Evolutionary conservation across 2,329 filamentous ascomycete species (phyloP).

Genomic region (Leptographium wingfieldii): DNA sequence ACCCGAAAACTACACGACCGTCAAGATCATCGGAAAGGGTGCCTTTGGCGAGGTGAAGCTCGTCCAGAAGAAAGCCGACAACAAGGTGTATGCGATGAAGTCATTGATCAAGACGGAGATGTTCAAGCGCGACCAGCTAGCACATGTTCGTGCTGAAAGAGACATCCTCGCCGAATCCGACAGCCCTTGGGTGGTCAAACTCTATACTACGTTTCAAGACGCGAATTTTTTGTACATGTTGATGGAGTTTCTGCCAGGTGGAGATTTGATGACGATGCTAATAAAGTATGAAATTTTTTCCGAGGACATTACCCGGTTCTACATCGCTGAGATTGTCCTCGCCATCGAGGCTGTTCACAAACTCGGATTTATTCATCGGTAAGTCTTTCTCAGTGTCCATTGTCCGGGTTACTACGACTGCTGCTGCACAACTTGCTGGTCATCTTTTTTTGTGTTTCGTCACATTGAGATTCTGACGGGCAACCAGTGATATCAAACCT

Average conservation of each 20-base stretch:
- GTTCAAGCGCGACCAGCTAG: constrained; percentile 98
- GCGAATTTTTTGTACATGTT: constrained; percentile 94
- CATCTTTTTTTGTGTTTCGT: background rate
- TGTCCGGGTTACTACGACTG: no score
- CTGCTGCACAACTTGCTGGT: no score
- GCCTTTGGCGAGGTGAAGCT: constrained; percentile 97
- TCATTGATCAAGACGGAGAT: constrained; percentile 98
- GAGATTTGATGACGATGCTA: constrained; percentile 98
- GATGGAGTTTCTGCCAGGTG: constrained; percentile 97
- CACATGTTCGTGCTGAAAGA: constrained; percentile 92
- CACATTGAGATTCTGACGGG: background rate
- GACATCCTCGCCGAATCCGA: constrained; percentile 98
- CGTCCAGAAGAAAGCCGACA: constrained; percentile 90
- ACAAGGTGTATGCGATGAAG: constrained; percentile 97
- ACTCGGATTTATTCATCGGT: constrained; percentile 89
- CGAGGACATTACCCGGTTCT: constrained; percentile 96
- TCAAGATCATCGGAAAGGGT: constrained; percentile 98
- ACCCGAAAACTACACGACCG: constrained; percentile 85
- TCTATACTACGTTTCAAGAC: constrained; percentile 97
- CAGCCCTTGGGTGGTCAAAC: constrained; percentile 97
- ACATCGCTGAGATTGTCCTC: constrained; percentile 95
- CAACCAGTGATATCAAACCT: constrained; percentile 86
- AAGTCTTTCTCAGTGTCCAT: background rate
- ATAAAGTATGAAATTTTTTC: constrained; percentile 99
- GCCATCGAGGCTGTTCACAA: constrained; percentile 99